These are phyloP conservation scores for Parathielavia appendiculata DNA, from an alignment of 495 filamentous ascomycete genomes.

Conservation along the genomic window DNA sequence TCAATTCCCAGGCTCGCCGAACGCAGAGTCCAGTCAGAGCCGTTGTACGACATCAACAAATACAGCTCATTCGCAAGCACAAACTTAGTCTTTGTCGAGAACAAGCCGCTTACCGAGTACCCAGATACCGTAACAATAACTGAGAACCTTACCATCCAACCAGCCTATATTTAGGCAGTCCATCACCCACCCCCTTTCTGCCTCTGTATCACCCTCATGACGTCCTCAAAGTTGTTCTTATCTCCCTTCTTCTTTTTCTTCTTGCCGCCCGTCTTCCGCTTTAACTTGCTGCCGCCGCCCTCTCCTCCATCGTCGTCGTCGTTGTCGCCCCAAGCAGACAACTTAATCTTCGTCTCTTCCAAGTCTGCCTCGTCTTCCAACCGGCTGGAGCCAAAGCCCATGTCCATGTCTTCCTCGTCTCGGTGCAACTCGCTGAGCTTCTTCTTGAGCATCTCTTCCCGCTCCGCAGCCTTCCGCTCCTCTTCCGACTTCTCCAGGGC, in stretches of 20 bases:
- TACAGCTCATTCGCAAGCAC: too few species aligned
- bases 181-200: conserved; percentile 34
- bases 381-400: conserved; percentile 85
- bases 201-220: conserved; percentile 72
- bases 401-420: conserved; percentile 87
- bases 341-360: conserved; percentile 54
- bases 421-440: conserved; percentile 72
- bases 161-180: neutral
- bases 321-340: conserved; percentile 55
- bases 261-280: conserved; percentile 66
- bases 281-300: conserved; percentile 48
- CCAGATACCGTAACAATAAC: too few species aligned
- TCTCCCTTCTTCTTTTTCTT: conserved; percentile 90
- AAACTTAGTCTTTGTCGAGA: too few species aligned
- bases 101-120: too few species aligned
- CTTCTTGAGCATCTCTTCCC: conserved; percentile 61
- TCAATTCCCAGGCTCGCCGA: too few species aligned
- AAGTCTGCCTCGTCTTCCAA: conserved; percentile 74
- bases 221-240: conserved; percentile 72
- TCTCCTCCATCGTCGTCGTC: conserved; percentile 48
- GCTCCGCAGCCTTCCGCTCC: conserved; percentile 42
- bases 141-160: neutral
- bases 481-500: conserved; percentile 43
- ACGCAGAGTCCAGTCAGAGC: too few species aligned
- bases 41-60: too few species aligned